These are phyloP conservation scores for Eimeria tenella DNA, from an alignment of 169 alveolate species.

Conservation along the genomic window DNA sequence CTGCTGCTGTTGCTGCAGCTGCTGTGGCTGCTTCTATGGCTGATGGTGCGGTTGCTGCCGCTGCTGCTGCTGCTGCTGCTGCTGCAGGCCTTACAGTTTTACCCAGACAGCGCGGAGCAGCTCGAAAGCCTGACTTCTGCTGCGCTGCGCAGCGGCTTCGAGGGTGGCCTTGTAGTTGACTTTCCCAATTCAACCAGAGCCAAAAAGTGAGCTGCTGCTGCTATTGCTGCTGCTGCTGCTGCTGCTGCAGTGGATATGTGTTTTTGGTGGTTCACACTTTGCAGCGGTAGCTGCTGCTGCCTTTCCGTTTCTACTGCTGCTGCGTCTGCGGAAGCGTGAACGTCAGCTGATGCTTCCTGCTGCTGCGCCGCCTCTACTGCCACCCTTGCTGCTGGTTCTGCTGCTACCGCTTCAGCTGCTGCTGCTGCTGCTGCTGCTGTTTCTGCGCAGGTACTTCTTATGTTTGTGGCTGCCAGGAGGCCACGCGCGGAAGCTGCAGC, in stretches of 20 bases:
- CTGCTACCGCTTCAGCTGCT: neutral
- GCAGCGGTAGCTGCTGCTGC: neutral
- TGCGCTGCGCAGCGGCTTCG: constrained; percentile 91
- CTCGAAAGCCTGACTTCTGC: constrained; percentile 94
- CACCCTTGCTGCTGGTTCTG: neutral
- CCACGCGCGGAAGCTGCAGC: constrained; percentile 2
- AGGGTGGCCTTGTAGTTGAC: constrained; percentile 96
- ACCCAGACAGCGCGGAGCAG: constrained; percentile 83
- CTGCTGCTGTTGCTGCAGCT: neutral
- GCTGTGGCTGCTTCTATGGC: neutral
- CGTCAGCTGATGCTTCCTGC: neutral
- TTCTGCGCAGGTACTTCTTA: constrained; percentile 87
- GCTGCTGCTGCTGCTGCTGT: constrained; percentile 25
- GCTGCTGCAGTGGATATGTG: neutral
- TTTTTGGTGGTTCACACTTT: neutral
- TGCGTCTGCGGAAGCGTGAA: neutral
- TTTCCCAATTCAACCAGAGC: constrained; percentile 96
- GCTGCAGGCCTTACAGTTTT: constrained; percentile 79
- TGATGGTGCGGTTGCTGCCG: neutral
- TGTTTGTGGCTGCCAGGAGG: constrained; percentile 79
- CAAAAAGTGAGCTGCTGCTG: constrained; percentile 87
- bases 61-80: constrained; percentile 24
- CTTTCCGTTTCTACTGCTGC: neutral
- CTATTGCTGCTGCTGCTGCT: constrained; percentile 14
- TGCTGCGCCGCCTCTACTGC: neutral